Evolutionary conservation across 495 filamentous ascomycete genomes (phyloP).

Genomic region (Lepraria neglecta): DNA sequence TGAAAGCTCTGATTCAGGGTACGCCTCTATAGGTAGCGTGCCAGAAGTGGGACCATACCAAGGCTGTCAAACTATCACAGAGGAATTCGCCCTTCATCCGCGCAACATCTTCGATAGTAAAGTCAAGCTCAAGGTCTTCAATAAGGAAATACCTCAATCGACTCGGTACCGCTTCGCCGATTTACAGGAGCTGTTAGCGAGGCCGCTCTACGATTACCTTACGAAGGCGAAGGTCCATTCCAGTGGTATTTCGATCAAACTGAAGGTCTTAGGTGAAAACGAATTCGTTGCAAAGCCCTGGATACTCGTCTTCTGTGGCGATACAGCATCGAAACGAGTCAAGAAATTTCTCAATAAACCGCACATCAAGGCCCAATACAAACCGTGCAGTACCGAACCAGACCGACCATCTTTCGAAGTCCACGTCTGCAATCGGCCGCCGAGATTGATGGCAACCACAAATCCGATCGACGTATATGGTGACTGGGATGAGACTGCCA

Average conservation of each 20-base stretch:
- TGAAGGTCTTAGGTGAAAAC: conserved; percentile 26
- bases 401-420: conserved; percentile 23
- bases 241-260: conserved; percentile 21
- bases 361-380: conserved; percentile 21
- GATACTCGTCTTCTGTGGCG: conserved; percentile 27
- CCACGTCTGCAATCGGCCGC: conserved; percentile 19
- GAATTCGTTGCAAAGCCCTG: conserved; percentile 26
- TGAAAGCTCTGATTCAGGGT: conserved; percentile 26
- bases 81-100: conserved; percentile 19
- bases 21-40: conserved; percentile 3
- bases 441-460: conserved; percentile 4
- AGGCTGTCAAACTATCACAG: conserved; percentile 10
- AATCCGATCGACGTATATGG: not conserved
- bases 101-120: not conserved
- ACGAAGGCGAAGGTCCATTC: conserved; percentile 11
- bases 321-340: conserved; percentile 18
- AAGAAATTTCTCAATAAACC: conserved; percentile 28
- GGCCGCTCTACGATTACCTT: conserved; percentile 21
- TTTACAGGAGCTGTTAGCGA: conserved; percentile 23
- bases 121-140: conserved; percentile 23
- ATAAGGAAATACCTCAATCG: conserved; percentile 18
- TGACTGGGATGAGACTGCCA: not conserved
- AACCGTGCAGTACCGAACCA: conserved; percentile 17
- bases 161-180: conserved; percentile 29
- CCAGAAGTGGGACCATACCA: not conserved